A percentile compares a stretch with the other conserved stretches of the same genome.
Conservation (phyloP, 1,139 yeast genomes). For the Pichia sp. region DNA sequence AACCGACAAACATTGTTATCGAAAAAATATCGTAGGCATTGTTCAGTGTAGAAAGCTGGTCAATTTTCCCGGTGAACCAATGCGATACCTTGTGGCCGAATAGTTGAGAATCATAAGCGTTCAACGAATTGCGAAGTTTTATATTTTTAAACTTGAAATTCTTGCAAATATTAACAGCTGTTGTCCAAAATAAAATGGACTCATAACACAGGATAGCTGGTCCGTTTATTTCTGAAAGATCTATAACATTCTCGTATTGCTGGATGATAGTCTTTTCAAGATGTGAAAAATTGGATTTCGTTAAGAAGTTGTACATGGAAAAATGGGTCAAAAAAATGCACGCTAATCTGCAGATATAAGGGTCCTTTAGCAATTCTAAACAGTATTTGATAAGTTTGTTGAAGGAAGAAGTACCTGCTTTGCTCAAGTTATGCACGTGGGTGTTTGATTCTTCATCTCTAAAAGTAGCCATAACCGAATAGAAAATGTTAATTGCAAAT, state of each 20-base stretch:
- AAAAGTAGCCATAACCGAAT: constrained; percentile 5
- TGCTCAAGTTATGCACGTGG: neutral
- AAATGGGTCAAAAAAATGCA: constrained; percentile 28
- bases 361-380: constrained; percentile 44
- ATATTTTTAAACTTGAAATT: constrained; percentile 31
- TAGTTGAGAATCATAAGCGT: constrained; percentile 13
- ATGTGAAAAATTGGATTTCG: neutral
- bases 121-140: constrained; percentile 18
- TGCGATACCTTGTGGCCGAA: constrained; percentile 34
- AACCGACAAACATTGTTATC: constrained; percentile 38
- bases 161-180: constrained; percentile 37
- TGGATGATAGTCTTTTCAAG: constrained; percentile 40
- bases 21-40: constrained; percentile 22
- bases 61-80: constrained; percentile 51
- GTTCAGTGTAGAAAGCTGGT: constrained; percentile 19
- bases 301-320: constrained; percentile 18
- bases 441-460: neutral
- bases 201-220: constrained; percentile 46
- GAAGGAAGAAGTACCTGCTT: constrained; percentile 4
- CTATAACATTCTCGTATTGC: constrained; percentile 47
- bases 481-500: constrained; percentile 12
- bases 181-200: constrained; percentile 53
- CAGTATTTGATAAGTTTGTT: constrained; percentile 37
- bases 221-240: constrained; percentile 55
- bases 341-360: constrained; percentile 29